Percentiles rank a stretch among this genome's conserved stretches.
Conservation (phyloP, 106 monocot species). For the Gastrodia elata region DNA sequence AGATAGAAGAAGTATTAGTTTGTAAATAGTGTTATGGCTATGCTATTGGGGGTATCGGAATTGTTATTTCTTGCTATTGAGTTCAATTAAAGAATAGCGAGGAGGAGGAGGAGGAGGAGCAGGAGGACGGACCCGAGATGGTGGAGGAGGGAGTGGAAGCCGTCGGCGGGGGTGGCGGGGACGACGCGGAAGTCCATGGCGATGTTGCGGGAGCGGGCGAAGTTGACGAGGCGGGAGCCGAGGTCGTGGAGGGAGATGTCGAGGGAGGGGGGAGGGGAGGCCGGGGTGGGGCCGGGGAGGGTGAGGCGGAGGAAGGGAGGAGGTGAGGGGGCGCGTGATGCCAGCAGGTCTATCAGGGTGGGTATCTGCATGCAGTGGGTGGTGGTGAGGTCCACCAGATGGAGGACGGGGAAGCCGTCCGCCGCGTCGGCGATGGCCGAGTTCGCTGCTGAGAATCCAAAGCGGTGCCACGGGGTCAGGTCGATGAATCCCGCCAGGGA, state of each 20-base stretch:
- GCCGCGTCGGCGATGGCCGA: conserved; percentile 33
- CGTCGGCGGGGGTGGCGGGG: background rate
- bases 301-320: conserved; percentile 41
- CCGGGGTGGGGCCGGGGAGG: conserved; percentile 17
- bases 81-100: too few species aligned
- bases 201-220: conserved; percentile 38
- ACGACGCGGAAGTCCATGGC: conserved; percentile 34
- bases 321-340: conserved; percentile 25
- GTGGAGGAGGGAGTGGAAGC: background rate
- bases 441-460: conserved; percentile 58
- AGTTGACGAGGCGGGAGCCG: conserved; percentile 32
- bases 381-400: conserved; percentile 41
- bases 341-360: conserved; percentile 44
- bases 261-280: conserved; percentile 28
- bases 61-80: too few species aligned
- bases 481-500: conserved; percentile 55
- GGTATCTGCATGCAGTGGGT: conserved; percentile 64
- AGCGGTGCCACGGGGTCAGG: conserved; percentile 58
- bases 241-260: conserved; percentile 23
- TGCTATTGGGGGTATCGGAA: too few species aligned
- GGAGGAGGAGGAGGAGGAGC: too few species aligned
- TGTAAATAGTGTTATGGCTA: too few species aligned
- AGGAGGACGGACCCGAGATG: background rate
- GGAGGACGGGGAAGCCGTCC: conserved; percentile 21
- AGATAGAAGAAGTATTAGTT: too few species aligned